A percentile compares a stretch with the other conserved stretches of the same genome.
Conservation (phyloP, 2,329 filamentous ascomycete species). For the Calonectria honghensis region DNA sequence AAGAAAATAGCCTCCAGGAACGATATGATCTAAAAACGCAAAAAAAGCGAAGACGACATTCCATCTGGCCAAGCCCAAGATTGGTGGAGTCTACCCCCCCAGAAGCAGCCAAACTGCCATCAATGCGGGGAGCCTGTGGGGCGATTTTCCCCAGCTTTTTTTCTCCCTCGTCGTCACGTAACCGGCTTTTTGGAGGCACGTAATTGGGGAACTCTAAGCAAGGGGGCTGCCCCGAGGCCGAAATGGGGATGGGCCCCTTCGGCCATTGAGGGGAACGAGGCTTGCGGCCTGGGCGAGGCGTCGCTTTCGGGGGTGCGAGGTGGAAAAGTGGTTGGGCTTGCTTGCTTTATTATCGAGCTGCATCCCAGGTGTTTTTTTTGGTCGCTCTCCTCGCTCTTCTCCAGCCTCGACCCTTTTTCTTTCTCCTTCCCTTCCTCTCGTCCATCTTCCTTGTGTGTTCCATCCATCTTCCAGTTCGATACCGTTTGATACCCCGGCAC, state of each 20-base stretch:
- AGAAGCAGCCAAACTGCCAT: conserved; percentile 1
- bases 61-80: neutral
- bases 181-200: conserved; percentile 23
- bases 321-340: neutral
- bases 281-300: conserved; percentile 3
- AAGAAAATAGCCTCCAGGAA: neutral
- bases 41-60: neutral
- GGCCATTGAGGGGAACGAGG: conserved; percentile 17
- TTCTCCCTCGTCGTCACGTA: conserved; percentile 8
- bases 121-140: conserved; percentile 21
- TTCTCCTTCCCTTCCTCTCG: neutral
- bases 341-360: conserved; percentile 21
- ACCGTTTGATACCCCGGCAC: conserved; percentile 16
- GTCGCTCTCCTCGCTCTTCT: neutral
- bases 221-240: conserved; percentile 2
- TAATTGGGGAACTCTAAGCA: conserved; percentile 27
- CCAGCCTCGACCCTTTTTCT: conserved; percentile 1
- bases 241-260: neutral
- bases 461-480: neutral
- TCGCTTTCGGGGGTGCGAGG: neutral
- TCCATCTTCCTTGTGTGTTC: neutral
- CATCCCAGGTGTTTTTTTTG: neutral
- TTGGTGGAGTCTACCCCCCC: neutral
- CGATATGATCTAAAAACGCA: neutral
- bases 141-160: conserved; percentile 27